These are phyloP conservation scores for Puccinia horiana DNA, from an alignment of 1,284 basidiomycete genomes.

Conservation along the genomic window DNA sequence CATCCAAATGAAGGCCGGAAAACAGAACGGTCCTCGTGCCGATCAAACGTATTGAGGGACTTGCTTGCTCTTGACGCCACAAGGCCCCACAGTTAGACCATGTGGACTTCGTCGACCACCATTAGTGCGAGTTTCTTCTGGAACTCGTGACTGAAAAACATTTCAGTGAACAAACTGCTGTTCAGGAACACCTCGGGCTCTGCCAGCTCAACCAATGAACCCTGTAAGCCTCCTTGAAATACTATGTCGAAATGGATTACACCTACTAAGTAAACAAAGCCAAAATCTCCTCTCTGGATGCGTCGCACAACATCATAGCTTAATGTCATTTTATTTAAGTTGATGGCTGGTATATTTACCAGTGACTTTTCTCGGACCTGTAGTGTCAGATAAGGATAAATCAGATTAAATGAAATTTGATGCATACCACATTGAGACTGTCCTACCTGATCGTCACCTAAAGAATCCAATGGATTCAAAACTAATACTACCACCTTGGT, in stretches of 20 bases:
- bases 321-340: too few species aligned
- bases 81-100: conserved; percentile 3
- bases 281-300: not conserved
- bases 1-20: conserved; percentile 1
- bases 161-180: not conserved
- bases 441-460: too few species aligned
- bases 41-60: not conserved
- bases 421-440: too few species aligned
- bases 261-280: conserved; percentile 9
- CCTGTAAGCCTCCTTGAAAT: too few species aligned
- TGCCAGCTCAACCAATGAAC: not conserved
- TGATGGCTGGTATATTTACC: too few species aligned
- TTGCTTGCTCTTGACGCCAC: not conserved
- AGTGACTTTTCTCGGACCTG: too few species aligned
- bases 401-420: too few species aligned
- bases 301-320: too few species aligned
- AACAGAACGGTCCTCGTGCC: not conserved
- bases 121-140: not conserved
- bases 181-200: conserved; percentile 29
- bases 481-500: too few species aligned
- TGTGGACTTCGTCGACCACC: not conserved
- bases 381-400: too few species aligned
- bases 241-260: too few species aligned
- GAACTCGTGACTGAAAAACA: not conserved
- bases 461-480: too few species aligned